phyloP scores from a whole-genome alignment of 352 stramenopile species.

The Pythium chondricola region DNA sequence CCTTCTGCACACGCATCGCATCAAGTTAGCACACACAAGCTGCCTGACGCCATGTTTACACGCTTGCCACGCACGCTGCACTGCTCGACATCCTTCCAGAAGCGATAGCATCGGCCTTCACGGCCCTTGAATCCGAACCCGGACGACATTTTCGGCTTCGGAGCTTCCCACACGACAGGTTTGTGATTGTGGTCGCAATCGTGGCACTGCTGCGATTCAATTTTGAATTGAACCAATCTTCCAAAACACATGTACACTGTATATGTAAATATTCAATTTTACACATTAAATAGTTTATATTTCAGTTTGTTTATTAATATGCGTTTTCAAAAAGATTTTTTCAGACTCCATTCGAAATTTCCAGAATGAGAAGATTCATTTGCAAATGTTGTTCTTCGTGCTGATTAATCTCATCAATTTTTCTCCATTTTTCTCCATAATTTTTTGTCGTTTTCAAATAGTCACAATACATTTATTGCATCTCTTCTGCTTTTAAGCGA shows the following conservation, averaged over 20 bases:
- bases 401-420: too few relatives aligned
- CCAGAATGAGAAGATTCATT: too few relatives aligned
- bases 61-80: slow-evolving; percentile 84
- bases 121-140: slow-evolving; percentile 92
- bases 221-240: slow-evolving; percentile 10
- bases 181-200: neutral
- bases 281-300: too few relatives aligned
- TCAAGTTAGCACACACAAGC: slow-evolving; percentile 20
- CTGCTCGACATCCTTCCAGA: slow-evolving; percentile 92
- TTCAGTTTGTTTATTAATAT: too few relatives aligned
- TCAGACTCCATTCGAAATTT: too few relatives aligned
- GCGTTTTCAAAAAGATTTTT: too few relatives aligned
- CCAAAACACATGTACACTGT: neutral
- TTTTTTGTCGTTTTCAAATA: too few relatives aligned
- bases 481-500: too few relatives aligned
- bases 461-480: too few relatives aligned
- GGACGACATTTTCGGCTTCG: slow-evolving; percentile 79
- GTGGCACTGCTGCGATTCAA: slow-evolving; percentile 10
- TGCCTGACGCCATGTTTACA: slow-evolving; percentile 8
- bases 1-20: slow-evolving; percentile 37
- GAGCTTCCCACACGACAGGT: neutral
- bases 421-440: too few relatives aligned
- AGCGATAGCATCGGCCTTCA: slow-evolving; percentile 91
- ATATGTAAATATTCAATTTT: neutral
- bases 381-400: too few relatives aligned